Evolutionary conservation across 1,139 yeast species (phyloP), one percentile per base, ranked within the genome.

Genomic region (Blastobotrys indianensis): DNA sequence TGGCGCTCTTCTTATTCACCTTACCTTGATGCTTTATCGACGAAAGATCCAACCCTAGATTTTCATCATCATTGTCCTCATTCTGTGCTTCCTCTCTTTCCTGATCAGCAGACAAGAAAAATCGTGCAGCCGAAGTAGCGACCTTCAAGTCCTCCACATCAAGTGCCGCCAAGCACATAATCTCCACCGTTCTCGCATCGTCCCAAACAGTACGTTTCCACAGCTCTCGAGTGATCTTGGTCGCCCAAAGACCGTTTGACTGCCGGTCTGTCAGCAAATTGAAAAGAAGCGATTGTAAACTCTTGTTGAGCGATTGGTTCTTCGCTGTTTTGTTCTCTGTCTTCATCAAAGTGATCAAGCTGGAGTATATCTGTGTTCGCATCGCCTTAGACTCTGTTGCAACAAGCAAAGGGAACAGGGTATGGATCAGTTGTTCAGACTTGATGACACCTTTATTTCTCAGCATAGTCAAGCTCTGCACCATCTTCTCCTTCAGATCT

Each of bases 181-280:
- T 80, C 66, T 92, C 98, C 20, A 92, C 95, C 0, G 97, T 84
- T 57, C 97, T 74, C 1, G 95, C 77, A 66, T 92, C 99, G 64
- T 88, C 97, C 99, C 99, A 92, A 51, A 92, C 84, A 60, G 95
- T 95, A 62, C 97, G 76, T 69, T 95, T 77, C 99, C 99, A 92
- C 47, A 92, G 73, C 65, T 92, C 97, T 63, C 97, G 77, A 7
- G 97, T 88, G 47, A 92, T 72, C 60, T 87, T 88, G 8, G 97
- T 85, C 3, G 98, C 97, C 97, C 98, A 92, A 29, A 92, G 69
- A 35, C 97, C 97, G 49, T 74, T 70, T 50, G 84, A 79, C 25
- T 41, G 44, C 56, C 82, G 85, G 53, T 85, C 92, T 12, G 66
- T 63, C 41, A 92, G 70, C 53, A 90, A 70, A 57, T 85, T 86